Conservation (phyloP, 2,329 filamentous ascomycete species). For the Pseudogymnoascus sp. region DNA sequence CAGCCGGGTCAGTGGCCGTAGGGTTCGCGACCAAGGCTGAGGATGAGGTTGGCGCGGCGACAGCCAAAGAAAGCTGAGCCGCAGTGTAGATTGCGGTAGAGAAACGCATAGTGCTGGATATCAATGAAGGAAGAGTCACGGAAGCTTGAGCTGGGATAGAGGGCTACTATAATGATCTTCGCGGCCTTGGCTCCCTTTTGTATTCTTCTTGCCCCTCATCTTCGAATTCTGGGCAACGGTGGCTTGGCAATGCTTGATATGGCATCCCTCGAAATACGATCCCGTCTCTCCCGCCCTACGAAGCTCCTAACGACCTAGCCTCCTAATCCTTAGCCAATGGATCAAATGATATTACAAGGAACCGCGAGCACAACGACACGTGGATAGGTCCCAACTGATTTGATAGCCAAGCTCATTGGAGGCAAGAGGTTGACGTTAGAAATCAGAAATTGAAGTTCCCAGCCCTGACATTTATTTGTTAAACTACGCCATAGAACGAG, state of each 20-base stretch:
- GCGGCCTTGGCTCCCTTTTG: neutral
- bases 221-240: neutral
- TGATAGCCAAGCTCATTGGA: neutral
- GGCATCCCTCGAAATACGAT: neutral
- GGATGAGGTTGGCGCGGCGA: slow-evolving; percentile 17
- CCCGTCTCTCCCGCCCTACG: neutral
- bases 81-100: slow-evolving; percentile 17
- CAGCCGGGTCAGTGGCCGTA: slow-evolving; percentile 43
- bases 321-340: no score
- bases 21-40: slow-evolving; percentile 13
- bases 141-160: neutral
- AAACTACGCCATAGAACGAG: neutral
- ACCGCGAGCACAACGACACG: neutral
- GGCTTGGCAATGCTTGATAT: neutral
- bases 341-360: neutral
- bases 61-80: slow-evolving; percentile 22
- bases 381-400: neutral
- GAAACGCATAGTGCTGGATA: slow-evolving; percentile 21
- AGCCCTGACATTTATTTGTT: neutral
- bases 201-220: no score
- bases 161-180: neutral
- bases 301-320: neutral
- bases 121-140: neutral
- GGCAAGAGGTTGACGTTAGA: neutral
- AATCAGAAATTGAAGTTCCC: neutral